Evolutionary conservation across 2,329 filamentous ascomycete genomes (phyloP), one percentile per base, ranked within the genome.

Genomic region (Coccinonectria pachysandricola): DNA sequence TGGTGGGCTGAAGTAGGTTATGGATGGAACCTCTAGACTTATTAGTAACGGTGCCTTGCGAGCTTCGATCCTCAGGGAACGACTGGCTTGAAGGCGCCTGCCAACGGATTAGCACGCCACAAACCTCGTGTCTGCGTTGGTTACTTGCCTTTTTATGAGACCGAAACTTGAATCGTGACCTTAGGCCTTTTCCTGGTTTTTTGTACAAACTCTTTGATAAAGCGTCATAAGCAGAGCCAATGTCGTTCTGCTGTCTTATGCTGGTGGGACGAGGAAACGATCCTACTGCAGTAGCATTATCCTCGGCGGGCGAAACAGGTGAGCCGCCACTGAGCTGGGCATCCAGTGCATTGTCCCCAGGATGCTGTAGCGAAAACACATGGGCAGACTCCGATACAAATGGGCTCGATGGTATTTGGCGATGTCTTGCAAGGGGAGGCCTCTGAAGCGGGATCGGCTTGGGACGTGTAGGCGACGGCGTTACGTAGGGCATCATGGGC

Each of bases 371-470:
- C 0, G 62, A 65, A 3, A 56, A 47, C 0, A 69, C 62, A 31
- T 67, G 64, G 1, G 59, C 60, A 10, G 58, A 56, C 34, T 69
- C 65, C 1, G 60, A 61, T 6, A 62, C 39, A 32, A 57, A 68
- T 1, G 63, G 64, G 26, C 60, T 66, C 8, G 43, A 34, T 2
- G 53, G 38, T 8, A 22, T 46, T 9, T 40, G 31, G 5, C 32
- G 32, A 5, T 27, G 22, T 6, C 38, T 26, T 15, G 15, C 24
- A 11, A 37, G 32, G 19, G 34, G 29, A 6, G 25, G 14, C 8
- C 34, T 34, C n/a, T 27, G 37, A 20, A 24, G 32, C 8, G 26
- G 19, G 13, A 16, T 28, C 16, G 37, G 21, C 3, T 25, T 17
- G 12, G 42, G 42, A 6, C 45, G 12, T 1, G 48, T 39, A 6